These are phyloP conservation scores for Saccharomycopsis malanga DNA, from an alignment of 805 yeast genomes.

Conservation along the genomic window DNA sequence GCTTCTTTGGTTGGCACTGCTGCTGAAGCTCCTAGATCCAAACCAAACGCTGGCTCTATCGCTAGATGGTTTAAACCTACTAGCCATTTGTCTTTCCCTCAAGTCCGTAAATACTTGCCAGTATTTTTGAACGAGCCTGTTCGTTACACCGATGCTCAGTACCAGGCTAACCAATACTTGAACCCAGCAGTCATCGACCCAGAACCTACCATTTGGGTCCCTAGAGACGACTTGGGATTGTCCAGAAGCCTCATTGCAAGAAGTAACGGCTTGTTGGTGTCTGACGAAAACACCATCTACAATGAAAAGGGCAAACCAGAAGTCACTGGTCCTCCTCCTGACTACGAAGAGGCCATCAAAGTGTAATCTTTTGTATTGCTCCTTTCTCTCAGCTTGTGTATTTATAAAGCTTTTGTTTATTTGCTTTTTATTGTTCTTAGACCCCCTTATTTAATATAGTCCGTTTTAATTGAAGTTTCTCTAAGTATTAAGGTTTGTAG, in stretches of 20 bases:
- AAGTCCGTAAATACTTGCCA: constrained; percentile 38
- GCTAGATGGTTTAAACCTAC: constrained; percentile 40
- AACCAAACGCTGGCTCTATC: constrained; percentile 8
- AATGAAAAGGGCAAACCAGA: constrained; percentile 50
- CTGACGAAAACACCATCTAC: constrained; percentile 49
- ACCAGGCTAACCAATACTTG: constrained; percentile 38
- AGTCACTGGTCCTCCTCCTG: constrained; percentile 64
- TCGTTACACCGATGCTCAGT: constrained; percentile 25
- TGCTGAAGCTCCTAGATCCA: not conserved
- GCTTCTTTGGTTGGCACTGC: not conserved
- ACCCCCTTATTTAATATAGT: too few relatives aligned
- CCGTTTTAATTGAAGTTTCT: too few relatives aligned
- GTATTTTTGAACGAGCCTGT: constrained; percentile 24
- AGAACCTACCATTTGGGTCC: constrained; percentile 64
- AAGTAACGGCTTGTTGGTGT: constrained; percentile 50
- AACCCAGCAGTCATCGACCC: constrained; percentile 52
- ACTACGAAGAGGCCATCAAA: constrained; percentile 46
- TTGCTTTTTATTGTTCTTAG: not conserved
- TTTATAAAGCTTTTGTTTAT: not conserved
- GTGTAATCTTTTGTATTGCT: not conserved
- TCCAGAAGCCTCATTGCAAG: constrained; percentile 50
- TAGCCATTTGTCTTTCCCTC: constrained; percentile 33
- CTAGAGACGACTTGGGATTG: constrained; percentile 61
- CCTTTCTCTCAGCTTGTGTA: not conserved
- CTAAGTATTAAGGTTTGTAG: too few relatives aligned